Evolutionary conservation across 371 early-diverging fungal genomes (phyloP).

Genomic region (Syncephalastrum contaminatum): DNA sequence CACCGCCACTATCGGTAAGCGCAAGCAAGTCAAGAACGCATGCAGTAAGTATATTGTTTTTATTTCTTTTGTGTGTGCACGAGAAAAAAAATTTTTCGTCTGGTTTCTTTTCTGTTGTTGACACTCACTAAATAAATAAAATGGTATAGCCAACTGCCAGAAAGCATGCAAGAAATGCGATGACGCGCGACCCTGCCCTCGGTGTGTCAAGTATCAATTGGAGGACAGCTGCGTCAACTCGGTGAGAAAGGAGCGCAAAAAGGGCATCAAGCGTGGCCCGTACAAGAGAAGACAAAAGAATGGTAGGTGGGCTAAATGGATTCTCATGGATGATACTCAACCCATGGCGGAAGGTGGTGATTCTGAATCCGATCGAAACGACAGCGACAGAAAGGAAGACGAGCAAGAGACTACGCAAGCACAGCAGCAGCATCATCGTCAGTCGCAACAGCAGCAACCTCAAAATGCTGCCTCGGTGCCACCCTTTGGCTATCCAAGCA

Average conservation of each 20-base stretch:
- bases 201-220: slow-evolving; percentile 79
- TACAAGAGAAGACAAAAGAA: slow-evolving; percentile 63
- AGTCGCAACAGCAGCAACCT: slow-evolving; percentile 5
- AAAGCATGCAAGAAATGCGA: slow-evolving; percentile 94
- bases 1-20: slow-evolving; percentile 16
- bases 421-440: not conserved
- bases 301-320: slow-evolving; percentile 11
- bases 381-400: slow-evolving; percentile 7
- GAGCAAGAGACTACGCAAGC: not conserved
- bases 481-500: slow-evolving; percentile 44
- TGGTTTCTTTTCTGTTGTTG: not conserved
- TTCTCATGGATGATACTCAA: not conserved
- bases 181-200: slow-evolving; percentile 81
- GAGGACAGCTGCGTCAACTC: slow-evolving; percentile 77
- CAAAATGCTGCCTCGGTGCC: slow-evolving; percentile 13
- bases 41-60: slow-evolving; percentile 37
- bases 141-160: slow-evolving; percentile 75
- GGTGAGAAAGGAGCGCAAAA: slow-evolving; percentile 81
- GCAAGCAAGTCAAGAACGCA: slow-evolving; percentile 52
- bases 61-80: not conserved
- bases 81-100: no score
- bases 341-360: not conserved
- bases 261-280: slow-evolving; percentile 83
- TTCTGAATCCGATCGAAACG: not conserved
- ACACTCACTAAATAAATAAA: not conserved